Base-by-base conservation (phyloP, 1,139 yeast species). In the Chernovozyma aurita region DNA sequence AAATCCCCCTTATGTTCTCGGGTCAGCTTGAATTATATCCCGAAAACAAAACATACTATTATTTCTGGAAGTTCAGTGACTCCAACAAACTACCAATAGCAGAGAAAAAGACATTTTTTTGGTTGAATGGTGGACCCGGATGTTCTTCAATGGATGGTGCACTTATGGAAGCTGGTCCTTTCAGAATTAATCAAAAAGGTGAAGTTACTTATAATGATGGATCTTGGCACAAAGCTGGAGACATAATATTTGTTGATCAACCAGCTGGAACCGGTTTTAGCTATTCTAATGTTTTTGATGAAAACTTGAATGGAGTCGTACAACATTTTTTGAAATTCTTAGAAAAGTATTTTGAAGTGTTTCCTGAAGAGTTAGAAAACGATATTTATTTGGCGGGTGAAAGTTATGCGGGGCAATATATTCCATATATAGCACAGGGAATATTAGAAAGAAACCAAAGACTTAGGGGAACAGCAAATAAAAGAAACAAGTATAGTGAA, bases 121-220 rank as follows among this genome's bases (percentile, higher is more conserved):
- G 98, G 98, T 70, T 92, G 22, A 92, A 94, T 57, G 99, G 99
- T 30, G 95, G 95, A 0, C 95, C 95, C 0, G 99, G 99, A 0
- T 92, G 99, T 57, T 87, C 97, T 3, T 87, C 96, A 0, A 80
- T 92, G 94, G 98, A 92, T 59, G 99, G 99, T 3, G 96, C 96
- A 0, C 57, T 92, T 44, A 78, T 92, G 77, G 99, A 94, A 57
- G 63, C 81, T 2, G 99, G 99, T 0, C 97, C 98, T 0, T 76
- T 88, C 40, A 66, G 96, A 40, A 70, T 88, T 15, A 59, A 65
- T 42, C 46, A 58, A 0, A 56, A 72, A 9, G 62, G 67, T 2
- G 54, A 75, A 37, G 72, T 73, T 6, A 59, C 70, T 5, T 61
- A 63, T 42, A 88, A 88, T 56, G 55, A 69, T 4, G 97, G 96